These are phyloP conservation scores for Nigrospora oryzae DNA, from an alignment of 2,329 filamentous ascomycete genomes.

Conservation along the genomic window DNA sequence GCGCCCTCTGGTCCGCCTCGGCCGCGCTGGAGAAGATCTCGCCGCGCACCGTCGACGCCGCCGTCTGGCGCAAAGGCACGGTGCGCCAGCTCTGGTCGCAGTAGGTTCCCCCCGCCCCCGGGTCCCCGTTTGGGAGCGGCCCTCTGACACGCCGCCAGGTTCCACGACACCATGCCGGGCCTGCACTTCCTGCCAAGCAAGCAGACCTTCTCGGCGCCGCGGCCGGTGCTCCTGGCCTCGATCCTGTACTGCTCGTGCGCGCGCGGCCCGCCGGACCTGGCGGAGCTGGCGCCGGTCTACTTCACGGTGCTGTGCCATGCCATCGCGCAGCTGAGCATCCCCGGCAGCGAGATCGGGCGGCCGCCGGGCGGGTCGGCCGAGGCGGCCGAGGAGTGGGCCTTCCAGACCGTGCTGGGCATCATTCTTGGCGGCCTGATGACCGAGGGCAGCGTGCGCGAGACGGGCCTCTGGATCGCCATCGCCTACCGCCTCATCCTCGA, in stretches of 20 bases:
- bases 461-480: conserved; percentile 33
- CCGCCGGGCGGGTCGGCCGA: conserved; percentile 10
- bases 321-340: conserved; percentile 30
- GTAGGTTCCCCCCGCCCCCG: conserved; percentile 7
- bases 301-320: conserved; percentile 27
- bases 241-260: conserved; percentile 33
- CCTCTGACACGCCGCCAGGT: conserved; percentile 15
- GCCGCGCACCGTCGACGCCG: conserved; percentile 11
- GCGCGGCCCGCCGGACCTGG: conserved; percentile 21
- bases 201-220: conserved; percentile 30
- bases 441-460: conserved; percentile 31
- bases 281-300: conserved; percentile 26
- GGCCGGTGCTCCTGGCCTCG: conserved; percentile 30
- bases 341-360: conserved; percentile 18
- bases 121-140: neutral
- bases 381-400: conserved; percentile 27
- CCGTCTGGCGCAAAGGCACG: conserved; percentile 21
- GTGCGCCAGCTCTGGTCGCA: conserved; percentile 26
- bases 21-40: conserved; percentile 17
- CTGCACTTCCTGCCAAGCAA: conserved; percentile 34
- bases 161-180: conserved; percentile 33
- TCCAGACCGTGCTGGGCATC: conserved; percentile 31
- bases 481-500: conserved; percentile 31
- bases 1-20: conserved; percentile 19
- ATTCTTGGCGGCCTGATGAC: conserved; percentile 30